phyloP scores from a whole-genome alignment of 2,329 filamentous ascomycete genomes.

The Gaeumannomyces sp. region DNA sequence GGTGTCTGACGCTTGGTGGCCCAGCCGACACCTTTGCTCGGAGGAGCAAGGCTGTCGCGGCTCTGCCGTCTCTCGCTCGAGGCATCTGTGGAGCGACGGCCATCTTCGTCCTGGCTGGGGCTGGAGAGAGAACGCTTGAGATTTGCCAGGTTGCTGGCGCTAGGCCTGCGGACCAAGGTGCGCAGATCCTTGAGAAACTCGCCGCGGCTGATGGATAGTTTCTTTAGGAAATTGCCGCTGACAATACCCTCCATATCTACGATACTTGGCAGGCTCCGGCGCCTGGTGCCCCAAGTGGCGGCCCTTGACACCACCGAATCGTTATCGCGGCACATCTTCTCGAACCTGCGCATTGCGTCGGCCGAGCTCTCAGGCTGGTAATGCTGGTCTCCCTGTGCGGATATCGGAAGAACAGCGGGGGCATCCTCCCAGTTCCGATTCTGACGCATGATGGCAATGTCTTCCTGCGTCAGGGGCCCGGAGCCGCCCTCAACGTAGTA shows the following conservation, averaged over 20 bases:
- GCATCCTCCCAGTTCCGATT: slow-evolving; percentile 44
- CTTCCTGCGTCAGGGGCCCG: slow-evolving; percentile 37
- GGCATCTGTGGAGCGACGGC: slow-evolving; percentile 20
- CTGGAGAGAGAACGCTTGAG: slow-evolving; percentile 42
- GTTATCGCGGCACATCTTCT: slow-evolving; percentile 46
- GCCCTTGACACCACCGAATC: slow-evolving; percentile 55
- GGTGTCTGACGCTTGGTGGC: slow-evolving; percentile 38
- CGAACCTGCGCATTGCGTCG: slow-evolving; percentile 47
- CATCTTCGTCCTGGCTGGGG: slow-evolving; percentile 27
- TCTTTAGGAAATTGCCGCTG: slow-evolving; percentile 58
- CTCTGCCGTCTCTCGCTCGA: slow-evolving; percentile 31
- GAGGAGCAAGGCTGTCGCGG: slow-evolving; percentile 45
- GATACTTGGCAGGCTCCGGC: slow-evolving; percentile 56
- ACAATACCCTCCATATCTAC: slow-evolving; percentile 53
- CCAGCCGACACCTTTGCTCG: slow-evolving; percentile 46
- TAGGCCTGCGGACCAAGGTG: slow-evolving; percentile 44
- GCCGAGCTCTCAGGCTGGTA: slow-evolving; percentile 46
- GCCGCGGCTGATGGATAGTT: slow-evolving; percentile 47
- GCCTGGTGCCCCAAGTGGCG: slow-evolving; percentile 65
- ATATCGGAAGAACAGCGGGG: slow-evolving; percentile 41
- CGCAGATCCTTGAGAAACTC: slow-evolving; percentile 46
- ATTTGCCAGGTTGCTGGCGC: slow-evolving; percentile 27
- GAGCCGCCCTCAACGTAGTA: slow-evolving; percentile 36
- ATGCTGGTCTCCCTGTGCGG: slow-evolving; percentile 21
- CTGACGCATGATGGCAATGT: slow-evolving; percentile 43